phyloP scores from a whole-genome alignment of 31 red algal species.

The Pterothamnion heteromorphum region DNA sequence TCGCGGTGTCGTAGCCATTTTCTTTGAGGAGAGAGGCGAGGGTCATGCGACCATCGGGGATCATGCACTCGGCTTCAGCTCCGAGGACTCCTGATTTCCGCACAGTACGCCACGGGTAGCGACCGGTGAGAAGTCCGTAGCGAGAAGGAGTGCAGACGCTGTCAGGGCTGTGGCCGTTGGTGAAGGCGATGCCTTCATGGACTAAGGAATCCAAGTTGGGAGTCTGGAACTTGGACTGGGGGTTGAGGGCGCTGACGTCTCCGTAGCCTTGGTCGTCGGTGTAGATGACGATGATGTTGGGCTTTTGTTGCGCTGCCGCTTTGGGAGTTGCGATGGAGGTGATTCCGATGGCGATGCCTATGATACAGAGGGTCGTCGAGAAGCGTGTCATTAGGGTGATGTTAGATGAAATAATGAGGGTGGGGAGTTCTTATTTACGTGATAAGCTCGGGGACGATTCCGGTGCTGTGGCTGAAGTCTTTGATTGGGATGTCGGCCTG shows the following conservation, averaged over 20 bases:
- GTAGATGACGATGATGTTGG: conserved; percentile 13
- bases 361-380: no score
- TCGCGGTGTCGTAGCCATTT: background rate
- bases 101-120: background rate
- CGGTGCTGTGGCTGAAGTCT: no score
- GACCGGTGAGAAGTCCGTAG: background rate
- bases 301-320: background rate
- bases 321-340: no score
- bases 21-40: background rate
- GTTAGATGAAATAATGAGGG: no score
- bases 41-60: background rate
- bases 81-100: background rate
- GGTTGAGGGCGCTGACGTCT: background rate
- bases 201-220: background rate
- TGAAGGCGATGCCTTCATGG: background rate
- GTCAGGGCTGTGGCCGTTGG: background rate
- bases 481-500: no score
- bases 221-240: background rate
- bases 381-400: no score
- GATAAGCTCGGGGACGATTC: no score
- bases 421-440: no score
- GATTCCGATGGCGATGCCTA: no score
- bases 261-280: background rate
- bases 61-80: background rate
- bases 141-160: background rate